These are phyloP conservation scores for Coniochaeta prunicola DNA, from an alignment of 2,329 filamentous ascomycete species.

Conservation along the genomic window DNA sequence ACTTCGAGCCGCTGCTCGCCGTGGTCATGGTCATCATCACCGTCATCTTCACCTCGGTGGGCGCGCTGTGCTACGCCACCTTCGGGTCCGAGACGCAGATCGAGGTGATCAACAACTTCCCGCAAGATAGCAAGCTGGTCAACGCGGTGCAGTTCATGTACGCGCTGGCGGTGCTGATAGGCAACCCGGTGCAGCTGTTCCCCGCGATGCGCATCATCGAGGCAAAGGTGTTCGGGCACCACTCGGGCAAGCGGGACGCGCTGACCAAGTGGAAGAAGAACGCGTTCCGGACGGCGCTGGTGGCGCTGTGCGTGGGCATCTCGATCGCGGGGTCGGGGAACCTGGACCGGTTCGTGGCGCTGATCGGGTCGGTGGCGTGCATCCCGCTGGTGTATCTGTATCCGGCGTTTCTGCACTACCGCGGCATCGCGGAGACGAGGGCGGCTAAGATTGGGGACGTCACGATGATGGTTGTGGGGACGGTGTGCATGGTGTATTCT, in stretches of 20 bases:
- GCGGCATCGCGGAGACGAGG: conserved; percentile 52
- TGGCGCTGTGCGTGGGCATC: conserved; percentile 52
- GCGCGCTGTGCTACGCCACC: conserved; percentile 66
- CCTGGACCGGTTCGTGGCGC: conserved; percentile 66
- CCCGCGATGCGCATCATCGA: conserved; percentile 67
- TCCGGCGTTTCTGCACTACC: conserved; percentile 63
- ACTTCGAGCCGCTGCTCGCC: conserved; percentile 59
- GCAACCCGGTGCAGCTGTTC: conserved; percentile 68
- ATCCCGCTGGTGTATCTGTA: conserved; percentile 74
- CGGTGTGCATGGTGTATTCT: conserved; percentile 64
- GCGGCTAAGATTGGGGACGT: conserved; percentile 53
- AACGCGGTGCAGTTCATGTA: conserved; percentile 72
- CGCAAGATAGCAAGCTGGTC: conserved; percentile 63
- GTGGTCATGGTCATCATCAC: conserved; percentile 69
- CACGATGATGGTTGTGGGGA: conserved; percentile 53
- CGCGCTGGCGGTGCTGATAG: conserved; percentile 64
- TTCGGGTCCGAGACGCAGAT: conserved; percentile 64
- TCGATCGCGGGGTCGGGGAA: conserved; percentile 59
- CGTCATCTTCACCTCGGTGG: conserved; percentile 63
- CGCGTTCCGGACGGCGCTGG: conserved; percentile 48
- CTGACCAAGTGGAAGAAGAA: conserved; percentile 75
- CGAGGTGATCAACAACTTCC: conserved; percentile 71
- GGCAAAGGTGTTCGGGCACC: conserved; percentile 57
- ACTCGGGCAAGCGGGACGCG: conserved; percentile 57
- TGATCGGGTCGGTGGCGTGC: conserved; percentile 68